phyloP scores from a whole-genome alignment of 2,329 filamentous ascomycete species.

The Madurella fahalii region DNA sequence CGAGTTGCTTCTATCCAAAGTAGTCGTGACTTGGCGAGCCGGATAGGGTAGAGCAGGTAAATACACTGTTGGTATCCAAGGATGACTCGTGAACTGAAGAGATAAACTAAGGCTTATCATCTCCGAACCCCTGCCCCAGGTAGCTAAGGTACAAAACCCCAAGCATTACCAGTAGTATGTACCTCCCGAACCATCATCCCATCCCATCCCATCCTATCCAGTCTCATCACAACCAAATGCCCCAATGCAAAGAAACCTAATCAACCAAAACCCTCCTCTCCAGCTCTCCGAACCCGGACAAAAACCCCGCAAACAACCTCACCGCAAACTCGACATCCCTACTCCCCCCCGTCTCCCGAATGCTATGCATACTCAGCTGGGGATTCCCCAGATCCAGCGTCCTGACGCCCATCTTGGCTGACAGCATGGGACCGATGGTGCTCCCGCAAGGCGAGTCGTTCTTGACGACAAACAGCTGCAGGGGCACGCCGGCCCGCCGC shows the following conservation, averaged over 20 bases:
- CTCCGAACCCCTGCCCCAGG: too few species aligned
- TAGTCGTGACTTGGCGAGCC: too few species aligned
- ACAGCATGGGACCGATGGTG: conserved; percentile 96
- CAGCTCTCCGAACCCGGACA: conserved; percentile 75
- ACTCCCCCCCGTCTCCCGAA: conserved; percentile 85
- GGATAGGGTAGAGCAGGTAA: too few species aligned
- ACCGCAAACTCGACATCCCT: conserved; percentile 85
- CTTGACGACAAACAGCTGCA: conserved; percentile 93
- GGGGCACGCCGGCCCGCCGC: conserved; percentile 67
- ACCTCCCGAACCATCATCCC: too few species aligned
- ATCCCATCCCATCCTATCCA: neutral
- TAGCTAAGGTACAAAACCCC: too few species aligned
- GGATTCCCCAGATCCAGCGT: conserved; percentile 92
- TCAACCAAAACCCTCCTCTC: conserved; percentile 83
- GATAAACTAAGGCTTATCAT: too few species aligned
- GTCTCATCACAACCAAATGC: neutral
- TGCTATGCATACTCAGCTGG: conserved; percentile 95
- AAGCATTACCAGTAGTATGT: too few species aligned
- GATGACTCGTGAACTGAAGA: too few species aligned
- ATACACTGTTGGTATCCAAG: too few species aligned
- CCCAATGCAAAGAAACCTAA: conserved; percentile 35
- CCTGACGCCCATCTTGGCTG: conserved; percentile 77
- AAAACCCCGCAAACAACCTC: conserved; percentile 82
- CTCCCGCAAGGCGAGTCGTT: conserved; percentile 94
- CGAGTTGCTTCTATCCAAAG: too few species aligned